Percentiles rank a stretch among this genome's conserved stretches.
Evolutionary conservation across 805 yeast genomes (phyloP).

Genomic region (Spathaspora girioi): DNA sequence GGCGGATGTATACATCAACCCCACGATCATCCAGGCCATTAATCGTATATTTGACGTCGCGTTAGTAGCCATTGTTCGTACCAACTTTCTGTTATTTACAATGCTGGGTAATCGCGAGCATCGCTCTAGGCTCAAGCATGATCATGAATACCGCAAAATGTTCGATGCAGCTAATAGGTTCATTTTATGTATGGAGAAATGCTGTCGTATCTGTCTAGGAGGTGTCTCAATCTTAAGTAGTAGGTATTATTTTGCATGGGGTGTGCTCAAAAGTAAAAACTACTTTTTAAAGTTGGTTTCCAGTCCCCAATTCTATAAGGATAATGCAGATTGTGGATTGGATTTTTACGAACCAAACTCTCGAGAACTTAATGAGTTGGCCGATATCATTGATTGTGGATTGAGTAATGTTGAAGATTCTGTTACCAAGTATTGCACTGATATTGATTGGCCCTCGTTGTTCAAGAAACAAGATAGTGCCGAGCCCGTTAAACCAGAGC

Average conservation of each 20-base stretch:
- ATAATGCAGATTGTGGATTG: conserved; percentile 2
- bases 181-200: conserved; percentile 8
- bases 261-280: conserved; percentile 55
- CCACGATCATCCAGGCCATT: conserved; percentile 23
- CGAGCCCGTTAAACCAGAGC: not conserved
- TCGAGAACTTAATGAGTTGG: conserved; percentile 7
- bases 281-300: conserved; percentile 35
- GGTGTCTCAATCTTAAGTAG: conserved; percentile 40
- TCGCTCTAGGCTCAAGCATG: conserved; percentile 2
- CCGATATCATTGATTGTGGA: not conserved
- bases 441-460: conserved; percentile 2
- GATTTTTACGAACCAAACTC: conserved; percentile 3
- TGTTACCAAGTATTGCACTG: conserved; percentile 3
- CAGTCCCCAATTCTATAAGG: conserved; percentile 19
- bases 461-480: conserved; percentile 1
- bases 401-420: conserved; percentile 2
- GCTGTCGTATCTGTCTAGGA: conserved; percentile 10
- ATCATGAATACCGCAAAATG: conserved; percentile 5
- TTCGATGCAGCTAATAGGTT: conserved; percentile 8
- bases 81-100: conserved; percentile 16
- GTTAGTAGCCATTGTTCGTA: conserved; percentile 19
- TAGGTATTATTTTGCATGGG: conserved; percentile 65
- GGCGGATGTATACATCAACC: conserved; percentile 40
- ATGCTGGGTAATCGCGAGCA: conserved; percentile 6
- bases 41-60: conserved; percentile 26